These are phyloP conservation scores for Musa itinerans DNA, from an alignment of 176 grass and related monocot genomes.

Conservation along the genomic window DNA sequence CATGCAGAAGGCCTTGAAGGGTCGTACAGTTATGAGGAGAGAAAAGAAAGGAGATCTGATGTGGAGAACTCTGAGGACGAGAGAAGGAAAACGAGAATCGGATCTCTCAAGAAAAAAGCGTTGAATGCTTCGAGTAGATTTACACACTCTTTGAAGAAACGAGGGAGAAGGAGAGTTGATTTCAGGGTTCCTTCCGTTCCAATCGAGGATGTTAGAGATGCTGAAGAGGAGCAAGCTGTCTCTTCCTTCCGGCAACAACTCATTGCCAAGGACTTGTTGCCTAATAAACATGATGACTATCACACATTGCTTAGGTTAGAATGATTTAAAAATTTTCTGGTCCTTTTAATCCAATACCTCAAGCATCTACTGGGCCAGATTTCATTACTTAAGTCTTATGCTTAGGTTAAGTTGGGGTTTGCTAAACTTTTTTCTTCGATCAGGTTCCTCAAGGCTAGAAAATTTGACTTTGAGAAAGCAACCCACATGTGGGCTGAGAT, in stretches of 20 bases:
- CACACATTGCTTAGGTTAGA: constrained; percentile 85
- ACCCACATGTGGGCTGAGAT: constrained; percentile 94
- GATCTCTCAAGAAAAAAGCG: constrained; percentile 78
- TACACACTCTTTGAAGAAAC: constrained; percentile 80
- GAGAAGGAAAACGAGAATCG: constrained; percentile 70
- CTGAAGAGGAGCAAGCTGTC: constrained; percentile 85
- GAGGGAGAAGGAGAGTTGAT: constrained; percentile 65
- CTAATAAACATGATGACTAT: constrained; percentile 84
- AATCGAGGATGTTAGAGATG: constrained; percentile 86
- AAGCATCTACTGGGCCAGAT: background rate
- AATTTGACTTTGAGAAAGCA: constrained; percentile 77
- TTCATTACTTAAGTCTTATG: background rate
- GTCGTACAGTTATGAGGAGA: constrained; percentile 56
- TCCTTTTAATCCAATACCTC: too few relatives aligned
- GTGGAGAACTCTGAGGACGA: constrained; percentile 87
- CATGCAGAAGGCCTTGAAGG: constrained; percentile 65
- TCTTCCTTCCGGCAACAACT: constrained; percentile 55
- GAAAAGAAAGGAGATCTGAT: constrained; percentile 47
- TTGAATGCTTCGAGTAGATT: constrained; percentile 64
- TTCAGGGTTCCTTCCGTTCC: constrained; percentile 80
- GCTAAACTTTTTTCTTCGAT: background rate
- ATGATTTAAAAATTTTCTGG: background rate
- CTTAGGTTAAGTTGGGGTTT: background rate
- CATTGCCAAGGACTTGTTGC: constrained; percentile 45
- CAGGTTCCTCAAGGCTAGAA: constrained; percentile 90